These are phyloP conservation scores for Deinandra increscens DNA, from an alignment of 129 eudicot genomes.

Conservation along the genomic window DNA sequence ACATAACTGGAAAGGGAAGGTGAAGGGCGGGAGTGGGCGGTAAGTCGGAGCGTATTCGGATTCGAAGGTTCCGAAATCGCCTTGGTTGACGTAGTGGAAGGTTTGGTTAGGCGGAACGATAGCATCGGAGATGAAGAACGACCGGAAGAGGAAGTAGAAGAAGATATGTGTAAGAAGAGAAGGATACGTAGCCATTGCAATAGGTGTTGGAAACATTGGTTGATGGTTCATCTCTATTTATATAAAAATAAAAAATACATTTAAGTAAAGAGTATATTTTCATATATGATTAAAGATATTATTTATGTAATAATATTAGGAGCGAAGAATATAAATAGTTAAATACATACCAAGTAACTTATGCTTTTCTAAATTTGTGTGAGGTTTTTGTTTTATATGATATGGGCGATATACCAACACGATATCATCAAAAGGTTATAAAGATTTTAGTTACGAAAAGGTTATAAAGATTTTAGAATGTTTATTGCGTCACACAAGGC, in stretches of 20 bases:
- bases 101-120: constrained; percentile 45
- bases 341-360: no score
- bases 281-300: background rate
- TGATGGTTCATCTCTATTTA: background rate
- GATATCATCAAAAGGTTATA: no score
- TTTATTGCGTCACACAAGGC: no score
- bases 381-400: no score
- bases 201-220: background rate
- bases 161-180: background rate
- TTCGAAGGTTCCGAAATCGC: constrained; percentile 29
- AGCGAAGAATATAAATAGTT: no score
- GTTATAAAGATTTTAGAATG: no score
- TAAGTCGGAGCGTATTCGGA: constrained; percentile 38
- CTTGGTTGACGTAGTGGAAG: constrained; percentile 45
- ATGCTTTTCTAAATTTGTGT: no score
- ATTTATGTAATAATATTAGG: no score
- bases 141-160: constrained; percentile 18
- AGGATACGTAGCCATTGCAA: constrained; percentile 16
- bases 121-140: constrained; percentile 24
- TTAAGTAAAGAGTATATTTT: background rate
- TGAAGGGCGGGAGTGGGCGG: constrained; percentile 15
- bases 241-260: background rate
- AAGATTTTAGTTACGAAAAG: no score
- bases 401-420: no score
- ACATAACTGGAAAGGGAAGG: constrained; percentile 36